Evolutionary conservation across 139 green algal species (phyloP), one percentile per base, ranked within the genome.

Genomic region (Eudorina sp.): DNA sequence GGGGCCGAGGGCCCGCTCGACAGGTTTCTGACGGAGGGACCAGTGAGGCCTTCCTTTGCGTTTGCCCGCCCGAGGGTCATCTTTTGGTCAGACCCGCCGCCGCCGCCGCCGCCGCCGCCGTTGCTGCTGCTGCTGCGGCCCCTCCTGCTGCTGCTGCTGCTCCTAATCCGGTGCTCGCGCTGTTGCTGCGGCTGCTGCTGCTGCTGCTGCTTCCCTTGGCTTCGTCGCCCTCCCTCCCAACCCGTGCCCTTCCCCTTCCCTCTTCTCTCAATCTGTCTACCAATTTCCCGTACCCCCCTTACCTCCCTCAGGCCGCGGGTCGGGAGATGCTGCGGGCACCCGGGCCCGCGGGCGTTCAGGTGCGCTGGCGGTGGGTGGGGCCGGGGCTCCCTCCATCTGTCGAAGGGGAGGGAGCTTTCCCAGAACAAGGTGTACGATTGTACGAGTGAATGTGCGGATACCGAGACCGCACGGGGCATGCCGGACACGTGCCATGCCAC

Each of bases 301-400:
- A 40, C 3, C 29, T 16, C 64, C 64, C 64, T 27, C 75, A 83
- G 77, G 77, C 53, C 4, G 25, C 77, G 53, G 77, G 77, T 4
- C 53, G 77, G 45, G 77, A 84, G 53, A 27, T 84, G 38, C 77
- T 84, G 9, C 34, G 77, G 19, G 36, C 25, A 7, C 36, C 40
- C 36, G 77, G 77, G 53, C 77, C 51, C 23, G 23, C 53, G 5
- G 31, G 51, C 34, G 21, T 84, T 3, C 51, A 84, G 77, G 77
- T 84, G 53, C 18, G 76, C 2, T 34, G 36, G 36, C 4, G 36
- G 53, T 38, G 19, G 34, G 13, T 11, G 34, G 25, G 21, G 53
- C 0, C 0, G 18, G 36, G 11, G 25, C 48, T 0, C 58, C 9
- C 13, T 36, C 21, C 6, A 51, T 31, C 41, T 1, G 7, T 60